Evolutionary conservation across 495 filamentous ascomycete genomes (phyloP).

Genomic region (Penicillium longicatenatum): DNA sequence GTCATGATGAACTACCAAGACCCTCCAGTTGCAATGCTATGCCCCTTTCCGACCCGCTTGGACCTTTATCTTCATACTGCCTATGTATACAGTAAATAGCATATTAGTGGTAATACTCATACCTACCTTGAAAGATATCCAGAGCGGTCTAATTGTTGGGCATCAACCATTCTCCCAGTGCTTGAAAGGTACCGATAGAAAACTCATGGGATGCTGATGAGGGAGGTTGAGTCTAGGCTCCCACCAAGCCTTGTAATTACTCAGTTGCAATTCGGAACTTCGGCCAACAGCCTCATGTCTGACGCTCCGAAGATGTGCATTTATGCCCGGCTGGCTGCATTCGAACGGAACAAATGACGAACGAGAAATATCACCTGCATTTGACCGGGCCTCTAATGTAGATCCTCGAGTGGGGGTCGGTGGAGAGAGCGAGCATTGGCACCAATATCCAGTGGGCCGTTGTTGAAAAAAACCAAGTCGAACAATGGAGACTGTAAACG

Average conservation of each 20-base stretch:
- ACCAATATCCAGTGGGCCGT: slow-evolving; percentile 12
- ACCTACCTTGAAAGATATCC: not conserved
- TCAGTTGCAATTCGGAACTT: not conserved
- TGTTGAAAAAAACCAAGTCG: not conserved
- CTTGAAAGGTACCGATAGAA: not conserved
- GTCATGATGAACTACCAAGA: not conserved
- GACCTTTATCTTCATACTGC: too few species aligned
- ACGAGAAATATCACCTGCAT: slow-evolving; percentile 2
- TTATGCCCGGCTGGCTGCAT: not conserved
- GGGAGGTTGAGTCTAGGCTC: not conserved
- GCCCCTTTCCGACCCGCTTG: not conserved
- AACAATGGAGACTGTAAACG: not conserved
- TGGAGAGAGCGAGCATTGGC: too few species aligned
- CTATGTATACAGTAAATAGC: too few species aligned
- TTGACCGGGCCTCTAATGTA: slow-evolving; percentile 1
- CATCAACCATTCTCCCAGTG: not conserved
- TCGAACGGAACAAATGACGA: not conserved
- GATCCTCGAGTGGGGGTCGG: slow-evolving; percentile 12
- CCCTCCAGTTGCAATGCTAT: not conserved
- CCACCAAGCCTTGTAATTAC: not conserved
- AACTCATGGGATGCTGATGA: not conserved
- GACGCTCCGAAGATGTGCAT: not conserved
- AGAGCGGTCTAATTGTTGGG: not conserved
- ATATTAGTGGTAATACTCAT: not conserved
- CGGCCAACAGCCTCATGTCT: not conserved